Evolutionary conservation across 768 basidiomycete genomes (phyloP).

Genomic region (Vararia minispora): DNA sequence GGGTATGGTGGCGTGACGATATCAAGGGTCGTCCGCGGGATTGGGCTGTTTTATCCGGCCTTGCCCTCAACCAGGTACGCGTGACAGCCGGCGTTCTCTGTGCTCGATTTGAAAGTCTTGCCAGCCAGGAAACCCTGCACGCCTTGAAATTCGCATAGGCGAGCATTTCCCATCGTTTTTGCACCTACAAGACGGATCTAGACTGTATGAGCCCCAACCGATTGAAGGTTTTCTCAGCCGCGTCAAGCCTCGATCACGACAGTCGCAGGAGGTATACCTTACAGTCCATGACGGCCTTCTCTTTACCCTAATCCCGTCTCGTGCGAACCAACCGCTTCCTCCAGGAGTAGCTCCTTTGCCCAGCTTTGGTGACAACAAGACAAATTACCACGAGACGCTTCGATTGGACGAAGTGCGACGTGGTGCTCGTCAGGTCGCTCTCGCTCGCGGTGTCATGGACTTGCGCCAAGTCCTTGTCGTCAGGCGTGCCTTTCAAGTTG

Average conservation of each 20-base stretch:
- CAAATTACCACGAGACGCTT: constrained; percentile 22
- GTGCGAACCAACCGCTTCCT: constrained; percentile 60
- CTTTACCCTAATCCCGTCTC: constrained; percentile 41
- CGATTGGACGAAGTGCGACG: constrained; percentile 46
- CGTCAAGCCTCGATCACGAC: constrained; percentile 46
- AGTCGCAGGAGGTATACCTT: constrained; percentile 55
- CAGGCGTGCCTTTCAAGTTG: constrained; percentile 45
- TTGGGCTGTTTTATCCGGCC: constrained; percentile 68
- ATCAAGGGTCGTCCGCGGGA: constrained; percentile 46
- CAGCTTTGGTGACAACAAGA: constrained; percentile 20
- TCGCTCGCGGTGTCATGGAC: constrained; percentile 61
- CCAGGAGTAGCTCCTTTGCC: constrained; percentile 36
- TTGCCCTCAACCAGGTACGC: constrained; percentile 62
- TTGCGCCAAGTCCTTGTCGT: constrained; percentile 58
- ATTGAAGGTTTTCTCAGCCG: constrained; percentile 84
- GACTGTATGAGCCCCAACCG: constrained; percentile 62
- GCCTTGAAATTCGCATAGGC: constrained; percentile 65
- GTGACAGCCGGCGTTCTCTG: background rate
- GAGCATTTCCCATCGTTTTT: constrained; percentile 47
- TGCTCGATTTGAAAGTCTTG: constrained; percentile 8
- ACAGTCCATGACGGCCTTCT: constrained; percentile 62
- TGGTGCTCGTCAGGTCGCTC: constrained; percentile 50
- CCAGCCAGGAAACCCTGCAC: constrained; percentile 32
- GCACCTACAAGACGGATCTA: constrained; percentile 34
- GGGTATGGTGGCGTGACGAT: constrained; percentile 72